A percentile compares a stretch with the other conserved stretches of the same genome.
Conservation (phyloP, 2,329 filamentous ascomycete genomes). For the Pezizomycotina sp. region DNA sequence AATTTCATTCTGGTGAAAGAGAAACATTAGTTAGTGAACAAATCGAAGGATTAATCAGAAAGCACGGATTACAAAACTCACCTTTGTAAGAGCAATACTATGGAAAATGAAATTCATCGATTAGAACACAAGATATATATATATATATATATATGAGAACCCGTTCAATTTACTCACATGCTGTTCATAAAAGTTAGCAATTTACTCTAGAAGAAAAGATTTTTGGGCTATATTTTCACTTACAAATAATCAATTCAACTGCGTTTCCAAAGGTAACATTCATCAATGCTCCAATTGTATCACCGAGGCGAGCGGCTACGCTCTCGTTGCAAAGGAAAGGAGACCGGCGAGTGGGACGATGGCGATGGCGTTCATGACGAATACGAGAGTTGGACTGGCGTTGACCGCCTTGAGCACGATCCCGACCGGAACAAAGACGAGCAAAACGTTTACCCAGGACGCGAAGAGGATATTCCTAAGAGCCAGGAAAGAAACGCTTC, state of each 20-base stretch:
- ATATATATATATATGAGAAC: slow-evolving; percentile 23
- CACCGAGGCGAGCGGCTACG: slow-evolving; percentile 54
- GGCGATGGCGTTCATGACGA: slow-evolving; percentile 58
- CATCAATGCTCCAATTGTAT: slow-evolving; percentile 54
- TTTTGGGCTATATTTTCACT: slow-evolving; percentile 21
- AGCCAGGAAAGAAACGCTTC: slow-evolving; percentile 17
- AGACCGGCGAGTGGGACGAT: slow-evolving; percentile 59
- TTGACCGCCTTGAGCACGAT: slow-evolving; percentile 45
- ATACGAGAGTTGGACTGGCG: slow-evolving; percentile 45
- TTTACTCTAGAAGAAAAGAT: background rate
- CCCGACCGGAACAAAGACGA: slow-evolving; percentile 63
- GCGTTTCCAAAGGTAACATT: slow-evolving; percentile 68
- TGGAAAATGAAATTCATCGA: slow-evolving; percentile 21
- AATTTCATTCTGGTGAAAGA: slow-evolving; percentile 66
- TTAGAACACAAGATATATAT: slow-evolving; percentile 28
- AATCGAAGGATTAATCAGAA: slow-evolving; percentile 1
- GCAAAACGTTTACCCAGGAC: slow-evolving; percentile 61
- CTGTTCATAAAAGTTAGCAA: slow-evolving; percentile 18
- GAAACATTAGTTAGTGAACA: slow-evolving; percentile 24
- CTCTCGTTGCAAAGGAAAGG: slow-evolving; percentile 59
- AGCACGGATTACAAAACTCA: slow-evolving; percentile 25
- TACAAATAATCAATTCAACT: slow-evolving; percentile 65
- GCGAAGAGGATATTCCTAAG: slow-evolving; percentile 40
- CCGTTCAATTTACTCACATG: slow-evolving; percentile 8
- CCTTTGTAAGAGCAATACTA: slow-evolving; percentile 61